A percentile compares a stretch with the other conserved stretches of the same genome.
These are phyloP conservation scores for Lumnitzera littorea DNA, from an alignment of 345 rosid genomes.

Conservation along the genomic window DNA sequence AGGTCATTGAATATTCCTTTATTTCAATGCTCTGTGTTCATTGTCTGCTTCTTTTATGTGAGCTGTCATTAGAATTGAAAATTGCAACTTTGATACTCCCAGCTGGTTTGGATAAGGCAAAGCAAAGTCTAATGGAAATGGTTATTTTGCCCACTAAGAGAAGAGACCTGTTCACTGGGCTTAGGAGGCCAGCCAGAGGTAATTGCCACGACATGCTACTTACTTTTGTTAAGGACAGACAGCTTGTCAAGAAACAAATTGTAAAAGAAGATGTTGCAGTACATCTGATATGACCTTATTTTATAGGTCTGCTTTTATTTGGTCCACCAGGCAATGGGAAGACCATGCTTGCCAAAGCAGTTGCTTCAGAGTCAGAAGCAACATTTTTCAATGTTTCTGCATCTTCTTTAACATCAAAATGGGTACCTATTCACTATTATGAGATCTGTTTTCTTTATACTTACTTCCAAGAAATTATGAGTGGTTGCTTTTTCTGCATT, in stretches of 20 bases:
- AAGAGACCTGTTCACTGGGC: conserved; percentile 93
- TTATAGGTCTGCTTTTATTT: conserved; percentile 82
- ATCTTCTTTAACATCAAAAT: conserved; percentile 90
- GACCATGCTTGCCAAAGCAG: conserved; percentile 99
- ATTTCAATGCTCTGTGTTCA: background rate
- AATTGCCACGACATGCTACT: conserved; percentile 8
- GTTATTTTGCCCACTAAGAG: conserved; percentile 90
- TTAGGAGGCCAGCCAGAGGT: conserved; percentile 95
- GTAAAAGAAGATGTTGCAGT: background rate
- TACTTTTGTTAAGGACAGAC: too few relatives aligned
- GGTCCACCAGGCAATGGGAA: conserved; percentile 99
- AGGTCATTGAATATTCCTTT: conserved; percentile 13
- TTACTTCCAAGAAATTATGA: background rate
- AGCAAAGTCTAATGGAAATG: conserved; percentile 93
- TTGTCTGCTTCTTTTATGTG: background rate
- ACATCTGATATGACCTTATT: conserved; percentile 5
- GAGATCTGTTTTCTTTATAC: conserved; percentile 5
- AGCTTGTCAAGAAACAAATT: background rate
- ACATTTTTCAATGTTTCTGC: conserved; percentile 96
- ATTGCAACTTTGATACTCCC: conserved; percentile 6
- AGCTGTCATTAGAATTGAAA: too few relatives aligned
- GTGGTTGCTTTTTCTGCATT: conserved; percentile 9
- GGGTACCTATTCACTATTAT: conserved; percentile 42
- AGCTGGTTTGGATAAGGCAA: conserved; percentile 98
- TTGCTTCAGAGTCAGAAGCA: conserved; percentile 93